Evolutionary conservation across 73 alveolate genomes (phyloP).

Genomic region (Paramecium sonneborni): DNA sequence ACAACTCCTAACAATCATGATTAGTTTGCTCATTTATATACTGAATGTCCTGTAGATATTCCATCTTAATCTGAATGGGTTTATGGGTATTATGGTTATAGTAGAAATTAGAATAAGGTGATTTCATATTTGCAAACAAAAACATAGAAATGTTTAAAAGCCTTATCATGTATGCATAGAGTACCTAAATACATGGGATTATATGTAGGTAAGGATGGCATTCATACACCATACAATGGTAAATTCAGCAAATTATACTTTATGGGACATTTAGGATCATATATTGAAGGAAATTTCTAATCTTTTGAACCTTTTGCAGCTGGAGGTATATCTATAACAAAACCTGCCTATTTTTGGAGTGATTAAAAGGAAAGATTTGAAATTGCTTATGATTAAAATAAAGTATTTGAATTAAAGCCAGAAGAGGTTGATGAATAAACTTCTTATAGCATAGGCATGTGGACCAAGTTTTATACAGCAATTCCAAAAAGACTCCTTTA

Average conservation of each 20-base stretch:
- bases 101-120: neutral
- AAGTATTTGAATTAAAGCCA: neutral
- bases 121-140: neutral
- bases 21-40: neutral
- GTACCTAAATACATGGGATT: constrained; percentile 25
- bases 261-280: neutral
- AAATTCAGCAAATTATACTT: neutral
- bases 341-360: neutral
- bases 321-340: neutral
- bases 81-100: constrained; percentile 36
- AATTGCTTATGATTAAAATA: neutral
- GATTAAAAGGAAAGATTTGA: neutral
- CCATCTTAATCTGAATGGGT: neutral
- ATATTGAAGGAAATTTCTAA: neutral
- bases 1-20: constrained; percentile 29
- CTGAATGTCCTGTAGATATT: neutral
- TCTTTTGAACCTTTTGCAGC: neutral
- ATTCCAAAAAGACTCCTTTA: neutral
- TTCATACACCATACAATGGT: constrained; percentile 44
- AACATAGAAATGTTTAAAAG: neutral
- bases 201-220: constrained; percentile 36
- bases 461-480: constrained; percentile 5
- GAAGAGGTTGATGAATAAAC: neutral
- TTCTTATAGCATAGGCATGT: neutral
- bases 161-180: neutral